phyloP scores from a whole-genome alignment of 148 eudicot species.

The Nyssa sinensis region DNA sequence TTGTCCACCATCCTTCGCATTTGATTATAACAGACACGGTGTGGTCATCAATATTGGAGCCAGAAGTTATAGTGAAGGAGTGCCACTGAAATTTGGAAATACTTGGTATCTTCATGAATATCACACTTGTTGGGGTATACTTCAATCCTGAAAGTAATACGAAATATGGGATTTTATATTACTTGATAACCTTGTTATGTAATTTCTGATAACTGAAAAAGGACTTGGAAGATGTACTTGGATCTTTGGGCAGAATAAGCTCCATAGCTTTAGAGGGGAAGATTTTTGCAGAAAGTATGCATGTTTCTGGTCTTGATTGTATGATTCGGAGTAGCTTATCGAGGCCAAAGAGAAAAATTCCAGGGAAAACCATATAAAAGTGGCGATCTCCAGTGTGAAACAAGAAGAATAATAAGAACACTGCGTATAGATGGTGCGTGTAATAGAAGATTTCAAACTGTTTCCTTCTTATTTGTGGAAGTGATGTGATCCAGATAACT shows the following conservation, averaged over 20 bases:
- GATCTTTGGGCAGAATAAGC: constrained; percentile 69
- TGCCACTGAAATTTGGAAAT: constrained; percentile 88
- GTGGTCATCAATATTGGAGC: constrained; percentile 50
- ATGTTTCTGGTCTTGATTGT: constrained; percentile 61
- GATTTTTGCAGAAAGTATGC: constrained; percentile 58
- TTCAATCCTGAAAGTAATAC: constrained; percentile 47
- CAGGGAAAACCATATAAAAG: constrained; percentile 71
- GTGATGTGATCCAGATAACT: constrained; percentile 74
- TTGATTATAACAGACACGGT: constrained; percentile 71
- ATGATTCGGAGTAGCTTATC: constrained; percentile 66
- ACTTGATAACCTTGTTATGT: background rate
- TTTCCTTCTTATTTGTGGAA: constrained; percentile 72
- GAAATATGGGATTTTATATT: background rate
- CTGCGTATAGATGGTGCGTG: constrained; percentile 72
- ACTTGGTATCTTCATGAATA: constrained; percentile 72
- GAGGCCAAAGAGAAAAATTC: constrained; percentile 67
- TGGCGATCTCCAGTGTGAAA: constrained; percentile 83
- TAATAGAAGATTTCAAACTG: constrained; percentile 68
- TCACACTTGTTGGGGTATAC: constrained; percentile 70
- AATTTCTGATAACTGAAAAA: background rate
- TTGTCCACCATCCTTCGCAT: constrained; percentile 82
- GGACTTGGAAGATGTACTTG: constrained; percentile 42
- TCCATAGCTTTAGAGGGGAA: constrained; percentile 72
- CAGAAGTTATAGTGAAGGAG: constrained; percentile 72
- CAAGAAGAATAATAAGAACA: constrained; percentile 69